Evolutionary conservation across 2,329 filamentous ascomycete genomes (phyloP), one percentile per base, ranked within the genome.

Genomic region (Simplicillium aogashimaense): DNA sequence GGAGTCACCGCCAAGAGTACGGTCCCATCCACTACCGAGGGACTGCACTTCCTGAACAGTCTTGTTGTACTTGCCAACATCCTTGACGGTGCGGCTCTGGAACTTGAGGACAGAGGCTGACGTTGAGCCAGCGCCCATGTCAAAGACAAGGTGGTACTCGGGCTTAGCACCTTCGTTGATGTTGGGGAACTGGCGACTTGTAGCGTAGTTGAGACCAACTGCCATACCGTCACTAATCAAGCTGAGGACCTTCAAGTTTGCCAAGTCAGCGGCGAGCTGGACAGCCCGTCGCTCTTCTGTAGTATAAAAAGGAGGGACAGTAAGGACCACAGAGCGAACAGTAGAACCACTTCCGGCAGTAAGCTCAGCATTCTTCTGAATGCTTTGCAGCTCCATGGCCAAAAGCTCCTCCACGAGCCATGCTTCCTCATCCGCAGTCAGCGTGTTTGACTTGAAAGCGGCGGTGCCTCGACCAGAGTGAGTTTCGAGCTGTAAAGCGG

Each of bases 121-220:
- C 28, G 90, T 85, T 35, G 87, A 95, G 4, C 92, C 92, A 50
- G 92, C 89, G 50, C 92, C 92, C 89, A 98, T 97, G 58, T 98
- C 92, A 56, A 92, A 98, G 25, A 98, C 78, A 59, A 98, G 66
- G 64, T 98, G 87, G 52, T 89, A 78, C 63, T 98, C 92, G 1
- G 92, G 83, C 66, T 88, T 88, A 48, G 76, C 83, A 40, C 86
- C 87, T 40, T 92, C 81, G 41, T 78, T 84, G 44, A 92, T 70
- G 52, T 78, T 87, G 30, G 89, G 87, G 62, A 97, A 98, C 13
- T 84, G 87, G 53, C 92, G 79, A 54, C 78, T 84, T 20, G 88
- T 95, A 34, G 92, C 92, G 61, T 97, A 98, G 65, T 98, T 94
- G 50, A 98, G 66, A 18, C 88, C 92, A 43, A 98, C 90, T 28